Evolutionary conservation across 1,139 yeast genomes (phyloP).

Genomic region (Kodamaea suecica): DNA sequence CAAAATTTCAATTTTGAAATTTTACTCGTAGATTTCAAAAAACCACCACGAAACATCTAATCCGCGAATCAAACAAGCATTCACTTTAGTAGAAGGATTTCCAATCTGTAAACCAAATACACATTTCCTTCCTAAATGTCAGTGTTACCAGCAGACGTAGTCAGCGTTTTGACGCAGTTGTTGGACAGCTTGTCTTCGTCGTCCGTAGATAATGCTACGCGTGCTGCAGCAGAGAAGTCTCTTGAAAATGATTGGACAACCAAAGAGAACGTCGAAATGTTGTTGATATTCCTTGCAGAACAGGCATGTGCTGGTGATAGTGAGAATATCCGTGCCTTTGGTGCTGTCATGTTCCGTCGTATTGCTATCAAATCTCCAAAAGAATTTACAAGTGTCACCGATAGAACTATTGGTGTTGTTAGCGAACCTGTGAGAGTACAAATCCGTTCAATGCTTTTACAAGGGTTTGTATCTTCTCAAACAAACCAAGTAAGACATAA

Average conservation of each 20-base stretch:
- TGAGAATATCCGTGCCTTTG: constrained; percentile 57
- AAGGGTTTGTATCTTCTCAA: constrained; percentile 68
- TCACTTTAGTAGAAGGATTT: not conserved
- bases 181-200: constrained; percentile 71
- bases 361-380: constrained; percentile 77
- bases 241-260: constrained; percentile 76
- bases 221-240: constrained; percentile 74
- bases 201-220: constrained; percentile 69
- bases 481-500: constrained; percentile 81
- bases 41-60: not conserved
- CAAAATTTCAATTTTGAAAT: no score
- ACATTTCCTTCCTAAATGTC: constrained; percentile 36
- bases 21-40: no score
- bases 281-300: constrained; percentile 78
- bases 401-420: constrained; percentile 74
- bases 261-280: constrained; percentile 58
- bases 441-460: constrained; percentile 62
- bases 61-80: not conserved
- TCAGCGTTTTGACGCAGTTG: constrained; percentile 54
- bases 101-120: not conserved
- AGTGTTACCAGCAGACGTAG: constrained; percentile 60
- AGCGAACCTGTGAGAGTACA: constrained; percentile 57
- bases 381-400: constrained; percentile 58
- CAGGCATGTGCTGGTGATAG: constrained; percentile 63
- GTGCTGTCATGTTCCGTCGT: constrained; percentile 88